Conservation (phyloP, 202 grass and related monocot genomes). For the Saccharum hybrid region DNA sequence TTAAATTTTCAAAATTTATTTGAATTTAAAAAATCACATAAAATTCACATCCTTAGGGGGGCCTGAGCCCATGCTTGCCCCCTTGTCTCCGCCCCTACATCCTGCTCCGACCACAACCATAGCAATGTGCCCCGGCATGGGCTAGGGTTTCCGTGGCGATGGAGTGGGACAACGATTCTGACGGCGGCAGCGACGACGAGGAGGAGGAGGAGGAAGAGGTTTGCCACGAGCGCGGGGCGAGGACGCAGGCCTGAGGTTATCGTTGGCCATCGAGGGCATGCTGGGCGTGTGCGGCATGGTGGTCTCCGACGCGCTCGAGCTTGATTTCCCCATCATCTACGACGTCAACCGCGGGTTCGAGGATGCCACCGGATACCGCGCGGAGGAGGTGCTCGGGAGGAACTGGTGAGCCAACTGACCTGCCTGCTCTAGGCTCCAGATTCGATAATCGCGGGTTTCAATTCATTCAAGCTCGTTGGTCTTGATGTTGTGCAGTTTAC, state of each 20-base stretch:
- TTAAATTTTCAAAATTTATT: no score
- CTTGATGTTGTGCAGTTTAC: no score
- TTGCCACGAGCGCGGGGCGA: not conserved
- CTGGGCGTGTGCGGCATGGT: slow-evolving; percentile 77
- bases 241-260: slow-evolving; percentile 35
- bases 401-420: slow-evolving; percentile 57
- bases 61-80: no score
- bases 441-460: no score
- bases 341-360: slow-evolving; percentile 87
- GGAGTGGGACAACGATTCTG: slow-evolving; percentile 94
- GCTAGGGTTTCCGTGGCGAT: slow-evolving; percentile 45
- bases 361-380: slow-evolving; percentile 80
- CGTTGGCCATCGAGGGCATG: slow-evolving; percentile 69
- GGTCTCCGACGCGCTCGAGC: slow-evolving; percentile 83
- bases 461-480: no score
- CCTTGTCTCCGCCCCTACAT: no score
- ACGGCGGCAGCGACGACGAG: slow-evolving; percentile 52
- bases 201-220: slow-evolving; percentile 37
- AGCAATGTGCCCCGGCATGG: slow-evolving; percentile 5
- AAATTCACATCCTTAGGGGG: no score
- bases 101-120: not conserved
- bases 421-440: no score
- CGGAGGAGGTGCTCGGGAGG: slow-evolving; percentile 90
- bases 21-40: no score
- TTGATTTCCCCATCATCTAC: slow-evolving; percentile 86